Evolutionary conservation across 257 asterid species (phyloP).

Genomic region (Solanum stenotomum): DNA sequence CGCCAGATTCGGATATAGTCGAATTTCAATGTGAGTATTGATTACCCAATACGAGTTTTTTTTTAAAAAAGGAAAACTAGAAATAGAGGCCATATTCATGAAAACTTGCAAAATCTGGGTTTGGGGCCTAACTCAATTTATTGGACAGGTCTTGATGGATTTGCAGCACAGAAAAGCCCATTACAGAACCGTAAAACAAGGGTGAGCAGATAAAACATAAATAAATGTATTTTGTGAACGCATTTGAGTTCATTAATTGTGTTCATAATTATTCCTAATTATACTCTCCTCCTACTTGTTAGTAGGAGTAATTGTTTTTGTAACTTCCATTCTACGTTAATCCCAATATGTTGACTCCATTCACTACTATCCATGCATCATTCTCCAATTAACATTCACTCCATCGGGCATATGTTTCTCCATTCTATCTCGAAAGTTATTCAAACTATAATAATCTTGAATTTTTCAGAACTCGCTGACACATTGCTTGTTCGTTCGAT

Average conservation of each 20-base stretch:
- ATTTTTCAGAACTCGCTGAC: accelerated
- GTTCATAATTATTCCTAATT: background rate
- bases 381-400: background rate
- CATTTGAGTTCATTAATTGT: background rate
- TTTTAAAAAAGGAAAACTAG: too few species aligned
- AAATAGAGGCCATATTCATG: background rate
- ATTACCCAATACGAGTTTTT: too few species aligned
- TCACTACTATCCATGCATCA: background rate
- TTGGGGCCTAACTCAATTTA: background rate
- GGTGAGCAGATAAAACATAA: background rate
- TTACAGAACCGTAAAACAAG: background rate
- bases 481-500: background rate
- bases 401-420: too few species aligned
- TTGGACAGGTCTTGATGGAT: background rate
- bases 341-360: background rate
- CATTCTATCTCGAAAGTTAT: too few species aligned
- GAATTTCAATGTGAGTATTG: too few species aligned
- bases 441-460: too few species aligned
- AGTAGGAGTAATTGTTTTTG: background rate
- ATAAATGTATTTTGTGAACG: background rate
- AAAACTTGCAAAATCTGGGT: background rate
- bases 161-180: background rate
- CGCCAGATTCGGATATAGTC: too few species aligned
- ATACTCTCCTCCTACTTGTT: background rate
- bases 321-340: background rate